Percentiles rank a stretch among this genome's conserved stretches.
phyloP scores from a whole-genome alignment of 495 filamentous ascomycete genomes.

The Neurospora tetraspora region DNA sequence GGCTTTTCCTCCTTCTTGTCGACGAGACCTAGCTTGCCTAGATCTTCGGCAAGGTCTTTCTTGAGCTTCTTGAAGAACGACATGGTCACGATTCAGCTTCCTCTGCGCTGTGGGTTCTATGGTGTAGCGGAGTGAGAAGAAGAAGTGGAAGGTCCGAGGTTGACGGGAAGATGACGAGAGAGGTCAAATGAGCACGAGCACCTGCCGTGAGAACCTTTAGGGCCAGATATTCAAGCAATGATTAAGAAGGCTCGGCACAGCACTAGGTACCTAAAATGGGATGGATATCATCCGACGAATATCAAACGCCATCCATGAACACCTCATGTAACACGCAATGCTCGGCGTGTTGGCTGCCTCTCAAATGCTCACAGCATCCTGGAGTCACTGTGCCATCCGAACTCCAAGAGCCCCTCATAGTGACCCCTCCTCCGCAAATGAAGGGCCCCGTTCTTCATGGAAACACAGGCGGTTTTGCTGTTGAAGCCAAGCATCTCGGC shows the following conservation, averaged over 20 bases:
- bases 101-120: neutral
- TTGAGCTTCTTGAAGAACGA: constrained; percentile 22
- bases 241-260: neutral
- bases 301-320: neutral
- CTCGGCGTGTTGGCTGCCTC: neutral
- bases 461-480: neutral
- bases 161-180: neutral
- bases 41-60: constrained; percentile 14
- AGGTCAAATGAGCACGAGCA: neutral
- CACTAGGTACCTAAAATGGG: neutral
- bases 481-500: neutral
- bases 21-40: constrained; percentile 11
- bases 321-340: neutral
- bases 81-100: constrained; percentile 7
- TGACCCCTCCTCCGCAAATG: neutral
- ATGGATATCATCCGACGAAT: neutral
- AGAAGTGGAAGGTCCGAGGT: neutral
- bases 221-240: neutral
- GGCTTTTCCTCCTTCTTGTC: constrained; percentile 12
- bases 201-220: neutral
- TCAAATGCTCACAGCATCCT: neutral
- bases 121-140: neutral
- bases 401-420: neutral
- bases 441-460: neutral
- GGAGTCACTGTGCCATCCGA: neutral